Evolutionary conservation across 2,329 filamentous ascomycete genomes (phyloP).

Genomic region (Penicillium sp.): DNA sequence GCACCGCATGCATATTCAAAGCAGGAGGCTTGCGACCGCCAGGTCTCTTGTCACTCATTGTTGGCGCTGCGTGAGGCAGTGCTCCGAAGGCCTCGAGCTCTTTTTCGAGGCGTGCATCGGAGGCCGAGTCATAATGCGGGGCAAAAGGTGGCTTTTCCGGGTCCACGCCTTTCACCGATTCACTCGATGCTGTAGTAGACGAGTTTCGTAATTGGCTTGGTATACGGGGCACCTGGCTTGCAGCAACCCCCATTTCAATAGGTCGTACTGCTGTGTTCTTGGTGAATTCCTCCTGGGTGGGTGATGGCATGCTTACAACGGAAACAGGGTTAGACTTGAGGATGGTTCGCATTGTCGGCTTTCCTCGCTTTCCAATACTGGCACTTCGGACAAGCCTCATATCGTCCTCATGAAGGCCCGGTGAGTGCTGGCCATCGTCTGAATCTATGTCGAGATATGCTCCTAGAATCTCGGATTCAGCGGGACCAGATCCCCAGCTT

Average conservation of each 20-base stretch:
- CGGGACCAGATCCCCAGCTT: conserved; percentile 59
- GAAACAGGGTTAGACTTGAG: conserved; percentile 29
- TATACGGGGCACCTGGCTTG: background rate
- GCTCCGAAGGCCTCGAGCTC: conserved; percentile 16
- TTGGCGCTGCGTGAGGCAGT: conserved; percentile 32
- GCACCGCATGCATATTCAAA: conserved; percentile 78
- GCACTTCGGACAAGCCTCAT: conserved; percentile 40
- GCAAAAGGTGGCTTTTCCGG: conserved; percentile 38
- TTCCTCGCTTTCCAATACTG: conserved; percentile 45
- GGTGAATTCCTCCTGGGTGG: conserved; percentile 7
- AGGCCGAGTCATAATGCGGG: conserved; percentile 12
- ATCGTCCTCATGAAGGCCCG: conserved; percentile 21
- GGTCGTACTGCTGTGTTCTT: conserved; percentile 2
- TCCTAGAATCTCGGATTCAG: conserved; percentile 49
- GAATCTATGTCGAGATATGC: conserved; percentile 35
- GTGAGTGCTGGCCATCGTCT: conserved; percentile 21
- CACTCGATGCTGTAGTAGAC: conserved; percentile 23
- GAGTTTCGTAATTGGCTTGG: conserved; percentile 12
- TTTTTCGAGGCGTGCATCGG: conserved; percentile 24
- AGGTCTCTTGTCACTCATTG: conserved; percentile 44
- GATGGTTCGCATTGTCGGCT: conserved; percentile 45
- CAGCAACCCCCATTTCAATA: background rate
- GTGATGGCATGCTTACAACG: conserved; percentile 12
- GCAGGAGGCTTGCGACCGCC: conserved; percentile 60
- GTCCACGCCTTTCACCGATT: conserved; percentile 23